phyloP scores from a whole-genome alignment of 768 basidiomycete genomes.

The Rubroboletus pulcherrimus region DNA sequence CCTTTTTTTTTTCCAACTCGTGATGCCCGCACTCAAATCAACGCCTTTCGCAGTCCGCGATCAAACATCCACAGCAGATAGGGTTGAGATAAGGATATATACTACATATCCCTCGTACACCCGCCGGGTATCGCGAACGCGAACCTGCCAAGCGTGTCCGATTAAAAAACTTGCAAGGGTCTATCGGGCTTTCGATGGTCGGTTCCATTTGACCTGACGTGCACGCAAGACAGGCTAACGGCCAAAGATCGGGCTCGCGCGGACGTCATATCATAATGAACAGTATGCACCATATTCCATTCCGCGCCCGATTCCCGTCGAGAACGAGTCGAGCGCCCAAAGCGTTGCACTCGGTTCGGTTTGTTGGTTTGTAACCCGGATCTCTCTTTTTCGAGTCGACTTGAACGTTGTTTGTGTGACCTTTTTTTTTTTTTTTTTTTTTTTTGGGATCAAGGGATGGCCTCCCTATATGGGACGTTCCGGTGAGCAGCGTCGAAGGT shows the following conservation, averaged over 20 bases:
- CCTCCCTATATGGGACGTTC: neutral
- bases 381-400: neutral
- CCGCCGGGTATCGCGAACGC: neutral
- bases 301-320: neutral
- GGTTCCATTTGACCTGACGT: neutral
- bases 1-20: neutral
- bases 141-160: neutral
- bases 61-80: neutral
- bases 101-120: neutral
- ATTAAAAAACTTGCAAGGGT: neutral
- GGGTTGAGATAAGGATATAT: neutral
- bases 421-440: too few relatives aligned
- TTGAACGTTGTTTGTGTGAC: neutral
- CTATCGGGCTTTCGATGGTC: neutral
- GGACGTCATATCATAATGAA: too few relatives aligned
- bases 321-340: too few relatives aligned
- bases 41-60: slow-evolving; percentile 8
- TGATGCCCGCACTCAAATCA: neutral
- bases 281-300: too few relatives aligned
- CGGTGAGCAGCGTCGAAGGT: neutral
- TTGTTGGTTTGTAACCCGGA: too few relatives aligned
- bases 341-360: too few relatives aligned
- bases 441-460: too few relatives aligned
- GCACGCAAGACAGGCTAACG: too few relatives aligned
- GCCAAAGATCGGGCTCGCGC: neutral